These are phyloP conservation scores for Pharnaceum exiguum DNA, from an alignment of 148 eudicot species.

Conservation along the genomic window DNA sequence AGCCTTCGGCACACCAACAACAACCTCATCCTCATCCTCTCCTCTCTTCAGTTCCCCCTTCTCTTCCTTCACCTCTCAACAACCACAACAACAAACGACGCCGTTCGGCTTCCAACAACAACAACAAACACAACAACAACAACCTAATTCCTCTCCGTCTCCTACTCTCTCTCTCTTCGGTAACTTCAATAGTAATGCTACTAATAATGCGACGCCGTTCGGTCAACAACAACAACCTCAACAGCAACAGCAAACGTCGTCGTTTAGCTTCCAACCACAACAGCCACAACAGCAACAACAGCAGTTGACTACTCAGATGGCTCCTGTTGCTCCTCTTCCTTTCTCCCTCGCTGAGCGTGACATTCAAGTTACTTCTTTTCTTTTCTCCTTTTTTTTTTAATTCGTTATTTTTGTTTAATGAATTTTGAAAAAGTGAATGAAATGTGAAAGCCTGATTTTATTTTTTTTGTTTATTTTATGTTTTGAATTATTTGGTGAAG, in stretches of 20 bases:
- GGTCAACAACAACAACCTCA: conserved; percentile 9
- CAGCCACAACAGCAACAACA: conserved; percentile 21
- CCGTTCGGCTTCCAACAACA: conserved; percentile 41
- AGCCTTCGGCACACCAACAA: conserved; percentile 50
- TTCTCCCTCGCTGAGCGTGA: conserved; percentile 98
- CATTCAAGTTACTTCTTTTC: conserved; percentile 48
- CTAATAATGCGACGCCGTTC: conserved; percentile 38
- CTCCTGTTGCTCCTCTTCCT: conserved; percentile 94
- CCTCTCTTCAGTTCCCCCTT: conserved; percentile 42
- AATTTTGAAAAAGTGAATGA: not conserved
- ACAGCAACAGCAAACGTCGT: conserved; percentile 27
- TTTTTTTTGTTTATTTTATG: not conserved
- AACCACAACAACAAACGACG: conserved; percentile 43
- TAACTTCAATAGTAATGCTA: too few relatives aligned
- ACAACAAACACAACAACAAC: conserved; percentile 26
- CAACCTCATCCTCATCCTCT: conserved; percentile 37
- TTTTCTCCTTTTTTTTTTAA: not conserved
- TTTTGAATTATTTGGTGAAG: conserved; percentile 35
- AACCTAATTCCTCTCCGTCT: too few relatives aligned
- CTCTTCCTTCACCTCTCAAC: conserved; percentile 46
- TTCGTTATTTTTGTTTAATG: not conserved
- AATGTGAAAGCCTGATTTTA: conserved; percentile 9
- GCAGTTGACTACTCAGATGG: conserved; percentile 96
- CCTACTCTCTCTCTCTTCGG: too few relatives aligned
- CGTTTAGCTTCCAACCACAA: not conserved